These are phyloP conservation scores for Monosporascus sp. DNA, from an alignment of 2,329 filamentous ascomycete genomes.

Conservation along the genomic window DNA sequence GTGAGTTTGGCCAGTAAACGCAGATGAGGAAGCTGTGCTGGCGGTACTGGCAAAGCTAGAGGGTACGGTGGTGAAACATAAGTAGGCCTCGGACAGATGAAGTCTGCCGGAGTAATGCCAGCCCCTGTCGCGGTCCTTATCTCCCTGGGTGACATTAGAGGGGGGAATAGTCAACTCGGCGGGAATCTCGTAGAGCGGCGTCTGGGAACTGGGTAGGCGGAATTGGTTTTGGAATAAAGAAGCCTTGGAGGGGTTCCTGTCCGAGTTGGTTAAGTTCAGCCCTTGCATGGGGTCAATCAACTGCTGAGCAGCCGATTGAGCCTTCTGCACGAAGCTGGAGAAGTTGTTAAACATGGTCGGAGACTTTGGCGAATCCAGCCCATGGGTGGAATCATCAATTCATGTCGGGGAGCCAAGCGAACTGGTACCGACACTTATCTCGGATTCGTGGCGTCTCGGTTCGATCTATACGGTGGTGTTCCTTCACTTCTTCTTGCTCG, in stretches of 20 bases:
- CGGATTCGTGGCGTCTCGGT: too few relatives aligned
- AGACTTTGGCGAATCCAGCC: slow-evolving; percentile 20
- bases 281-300: slow-evolving; percentile 86
- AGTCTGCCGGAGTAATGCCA: slow-evolving; percentile 90
- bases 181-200: slow-evolving; percentile 91
- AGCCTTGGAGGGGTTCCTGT: slow-evolving; percentile 82
- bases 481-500: too few relatives aligned
- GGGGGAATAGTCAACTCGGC: slow-evolving; percentile 87
- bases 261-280: slow-evolving; percentile 65
- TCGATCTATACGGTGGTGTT: too few relatives aligned
- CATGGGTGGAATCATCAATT: slow-evolving; percentile 23
- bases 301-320: slow-evolving; percentile 63
- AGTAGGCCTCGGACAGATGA: slow-evolving; percentile 87
- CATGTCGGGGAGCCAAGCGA: slow-evolving; percentile 17
- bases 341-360: slow-evolving; percentile 52
- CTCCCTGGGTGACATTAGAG: slow-evolving; percentile 63
- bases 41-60: slow-evolving; percentile 80
- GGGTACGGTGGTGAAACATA: slow-evolving; percentile 93
- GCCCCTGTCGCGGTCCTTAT: slow-evolving; percentile 66
- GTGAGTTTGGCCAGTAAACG: slow-evolving; percentile 88
- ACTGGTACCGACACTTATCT: too few relatives aligned
- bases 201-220: slow-evolving; percentile 86
- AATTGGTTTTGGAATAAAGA: slow-evolving; percentile 95
- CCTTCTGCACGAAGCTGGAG: slow-evolving; percentile 86
- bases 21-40: slow-evolving; percentile 71